These are phyloP conservation scores for Leccinum fuscescens DNA, from an alignment of 1,284 basidiomycete species.

Conservation along the genomic window DNA sequence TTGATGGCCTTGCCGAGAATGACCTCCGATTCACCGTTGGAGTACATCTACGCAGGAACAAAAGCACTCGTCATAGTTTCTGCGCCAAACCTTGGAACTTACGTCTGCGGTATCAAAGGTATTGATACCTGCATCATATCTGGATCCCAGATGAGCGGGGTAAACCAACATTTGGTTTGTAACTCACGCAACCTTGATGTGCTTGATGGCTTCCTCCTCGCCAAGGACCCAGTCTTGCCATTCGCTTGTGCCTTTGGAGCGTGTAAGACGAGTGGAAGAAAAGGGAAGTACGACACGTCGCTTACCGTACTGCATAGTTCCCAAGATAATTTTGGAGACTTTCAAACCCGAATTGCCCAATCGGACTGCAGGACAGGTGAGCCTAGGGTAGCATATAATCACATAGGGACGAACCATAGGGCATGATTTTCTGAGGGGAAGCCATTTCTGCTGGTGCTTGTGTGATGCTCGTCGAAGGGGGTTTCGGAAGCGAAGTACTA, in stretches of 20 bases:
- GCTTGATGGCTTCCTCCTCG: slow-evolving; percentile 53
- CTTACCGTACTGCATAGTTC: slow-evolving; percentile 41
- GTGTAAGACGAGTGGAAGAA: not conserved
- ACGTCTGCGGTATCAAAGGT: slow-evolving; percentile 64
- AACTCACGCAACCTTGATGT: slow-evolving; percentile 51
- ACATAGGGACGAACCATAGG: slow-evolving; percentile 7
- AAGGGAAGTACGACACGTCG: slow-evolving; percentile 5
- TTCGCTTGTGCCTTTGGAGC: slow-evolving; percentile 19
- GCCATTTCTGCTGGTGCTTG: slow-evolving; percentile 3
- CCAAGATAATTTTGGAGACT: slow-evolving; percentile 47
- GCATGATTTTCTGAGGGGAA: slow-evolving; percentile 15
- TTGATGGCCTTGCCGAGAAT: slow-evolving; percentile 79
- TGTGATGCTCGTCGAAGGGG: not conserved
- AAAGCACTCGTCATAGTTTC: not conserved
- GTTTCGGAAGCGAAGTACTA: not conserved
- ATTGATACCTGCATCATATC: slow-evolving; percentile 60
- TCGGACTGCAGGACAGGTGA: slow-evolving; percentile 33
- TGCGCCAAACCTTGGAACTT: slow-evolving; percentile 2
- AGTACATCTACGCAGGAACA: slow-evolving; percentile 46
- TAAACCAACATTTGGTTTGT: not conserved
- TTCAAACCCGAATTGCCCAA: slow-evolving; percentile 48
- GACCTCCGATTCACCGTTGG: slow-evolving; percentile 64
- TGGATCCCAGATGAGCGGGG: slow-evolving; percentile 13
- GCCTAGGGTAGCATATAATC: not conserved
- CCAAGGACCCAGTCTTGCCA: slow-evolving; percentile 53